Base-by-base conservation (phyloP, 148 eudicot genomes). In the Rhododendron ferrugineum region DNA sequence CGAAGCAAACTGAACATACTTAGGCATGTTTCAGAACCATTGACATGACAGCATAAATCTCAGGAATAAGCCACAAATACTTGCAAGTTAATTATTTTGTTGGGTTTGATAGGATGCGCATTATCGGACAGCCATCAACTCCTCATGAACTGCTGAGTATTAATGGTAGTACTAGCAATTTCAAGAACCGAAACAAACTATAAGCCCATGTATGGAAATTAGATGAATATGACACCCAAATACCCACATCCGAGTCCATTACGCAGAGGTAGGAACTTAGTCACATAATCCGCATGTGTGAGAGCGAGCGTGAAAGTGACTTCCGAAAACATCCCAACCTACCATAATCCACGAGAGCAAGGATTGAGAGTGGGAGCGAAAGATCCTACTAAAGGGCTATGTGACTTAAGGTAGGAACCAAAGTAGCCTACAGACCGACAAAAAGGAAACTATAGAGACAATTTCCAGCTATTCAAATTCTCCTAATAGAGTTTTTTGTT, bases 1-100 rank as follows among this genome's bases (percentile, higher is more conserved):
- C 36, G 20, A 81, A 85, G 80, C 26, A 79, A 83, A 30, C 34
- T 75, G n/a, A 56, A 11, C 16, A 72, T 70, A 68, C 56, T 72
- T 84, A 18, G 42, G 20, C 22, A 83, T 37, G 26, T 46, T 54
- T 22, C 82, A 76, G 70, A 82, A 36, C 70, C 16, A 66, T 28
- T 34, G 22, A n/a, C 47, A 66, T 37, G 50, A 70, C 36, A 1
- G 23, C 40, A 74, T 81, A 30, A 28, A 42, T 78, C 78, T 62
- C 32, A 47, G 34, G 22, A 28, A 50, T n/a, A 44, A 68, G 15
- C 46, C 46, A 70, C 78, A 83, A 26, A 37, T 73, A 83, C 4
- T 44, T 44, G 54, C n/a, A 44, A 44, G 72, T 66, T 30, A 22
- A 81, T 2, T 62, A 22, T 47, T 49, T 26, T 16, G 22, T 13